phyloP scores from a whole-genome alignment of 2,329 filamentous ascomycete species.

The Aspergillus ochraceoroseus region DNA sequence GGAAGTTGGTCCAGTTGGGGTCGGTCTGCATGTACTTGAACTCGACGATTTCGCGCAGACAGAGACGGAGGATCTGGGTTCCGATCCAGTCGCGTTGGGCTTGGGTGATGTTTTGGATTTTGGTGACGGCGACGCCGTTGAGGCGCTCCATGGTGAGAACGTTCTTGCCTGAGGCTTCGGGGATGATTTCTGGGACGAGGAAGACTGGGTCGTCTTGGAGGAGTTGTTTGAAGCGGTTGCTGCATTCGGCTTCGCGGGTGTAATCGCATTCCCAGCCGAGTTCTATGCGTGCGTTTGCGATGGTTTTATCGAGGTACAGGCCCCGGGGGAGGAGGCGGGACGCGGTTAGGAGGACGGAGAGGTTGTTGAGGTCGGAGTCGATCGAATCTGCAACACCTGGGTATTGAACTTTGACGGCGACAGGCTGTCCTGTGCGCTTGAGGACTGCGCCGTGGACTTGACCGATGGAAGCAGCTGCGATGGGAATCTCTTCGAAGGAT shows the following conservation, averaged over 20 bases:
- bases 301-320: slow-evolving; percentile 92
- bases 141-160: slow-evolving; percentile 93
- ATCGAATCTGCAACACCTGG: slow-evolving; percentile 94
- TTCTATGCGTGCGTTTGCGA: slow-evolving; percentile 87
- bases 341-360: slow-evolving; percentile 83
- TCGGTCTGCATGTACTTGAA: slow-evolving; percentile 99
- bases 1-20: slow-evolving; percentile 98
- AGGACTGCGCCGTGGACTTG: slow-evolving; percentile 87
- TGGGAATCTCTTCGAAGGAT: slow-evolving; percentile 82
- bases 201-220: slow-evolving; percentile 76
- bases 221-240: slow-evolving; percentile 67
- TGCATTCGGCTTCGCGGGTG: slow-evolving; percentile 76
- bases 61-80: slow-evolving; percentile 85
- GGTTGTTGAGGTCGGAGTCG: slow-evolving; percentile 90
- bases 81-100: slow-evolving; percentile 92
- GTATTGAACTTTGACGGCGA: slow-evolving; percentile 97
- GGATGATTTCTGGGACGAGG: slow-evolving; percentile 69
- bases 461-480: slow-evolving; percentile 93
- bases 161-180: slow-evolving; percentile 74
- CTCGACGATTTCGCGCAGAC: slow-evolving; percentile 85
- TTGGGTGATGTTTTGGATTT: slow-evolving; percentile 69
- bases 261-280: slow-evolving; percentile 98
- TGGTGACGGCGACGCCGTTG: slow-evolving; percentile 78
- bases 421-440: slow-evolving; percentile 65
- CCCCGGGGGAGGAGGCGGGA: slow-evolving; percentile 86